phyloP scores from a whole-genome alignment of 2,329 filamentous ascomycete genomes.

The Septoria linicola region DNA sequence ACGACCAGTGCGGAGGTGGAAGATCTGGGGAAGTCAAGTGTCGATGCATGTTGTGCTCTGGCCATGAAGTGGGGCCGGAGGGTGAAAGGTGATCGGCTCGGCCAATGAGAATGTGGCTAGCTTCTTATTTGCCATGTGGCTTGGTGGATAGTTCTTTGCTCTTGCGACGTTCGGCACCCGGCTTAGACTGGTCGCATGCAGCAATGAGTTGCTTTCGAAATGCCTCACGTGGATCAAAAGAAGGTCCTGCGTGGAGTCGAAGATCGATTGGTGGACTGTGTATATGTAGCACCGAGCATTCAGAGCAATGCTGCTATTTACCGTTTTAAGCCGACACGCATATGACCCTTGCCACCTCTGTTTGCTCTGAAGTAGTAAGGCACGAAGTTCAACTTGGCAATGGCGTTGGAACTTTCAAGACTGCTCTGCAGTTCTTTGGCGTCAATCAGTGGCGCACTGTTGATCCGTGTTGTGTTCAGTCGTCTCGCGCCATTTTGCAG shows the following conservation, averaged over 20 bases:
- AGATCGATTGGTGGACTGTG: too few species aligned
- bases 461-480: not conserved
- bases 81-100: too few species aligned
- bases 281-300: too few species aligned
- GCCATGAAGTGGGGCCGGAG: too few species aligned
- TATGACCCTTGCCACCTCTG: constrained; percentile 54
- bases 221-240: too few species aligned
- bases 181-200: too few species aligned
- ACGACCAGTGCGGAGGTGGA: constrained; percentile 10
- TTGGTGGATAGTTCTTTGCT: too few species aligned
- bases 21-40: constrained; percentile 3
- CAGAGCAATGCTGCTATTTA: not conserved
- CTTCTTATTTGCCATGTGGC: too few species aligned
- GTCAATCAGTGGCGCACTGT: constrained; percentile 3
- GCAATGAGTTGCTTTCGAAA: too few species aligned
- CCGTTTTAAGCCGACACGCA: constrained; percentile 46
- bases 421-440: not conserved
- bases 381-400: constrained; percentile 48
- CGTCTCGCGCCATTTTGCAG: constrained; percentile 26
- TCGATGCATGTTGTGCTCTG: not conserved
- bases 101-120: too few species aligned
- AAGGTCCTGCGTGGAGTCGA: too few species aligned
- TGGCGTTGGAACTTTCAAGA: constrained; percentile 3
- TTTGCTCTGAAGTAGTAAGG: constrained; percentile 59
- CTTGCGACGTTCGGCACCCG: too few species aligned